Evolutionary conservation across 192 early-diverging fungal genomes (phyloP).

Genomic region (Pecoramyces ruminantium): DNA sequence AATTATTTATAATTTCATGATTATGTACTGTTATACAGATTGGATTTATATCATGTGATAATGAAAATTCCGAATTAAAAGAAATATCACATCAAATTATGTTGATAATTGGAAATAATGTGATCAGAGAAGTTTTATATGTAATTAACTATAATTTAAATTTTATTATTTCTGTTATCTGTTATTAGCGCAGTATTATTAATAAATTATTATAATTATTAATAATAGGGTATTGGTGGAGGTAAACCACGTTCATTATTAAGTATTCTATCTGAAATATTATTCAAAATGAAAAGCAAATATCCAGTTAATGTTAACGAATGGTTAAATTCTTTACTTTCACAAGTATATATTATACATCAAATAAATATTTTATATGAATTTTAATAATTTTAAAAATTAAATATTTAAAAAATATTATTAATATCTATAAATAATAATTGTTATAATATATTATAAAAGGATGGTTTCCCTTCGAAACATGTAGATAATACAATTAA

Average conservation of each 20-base stretch:
- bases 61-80: neutral
- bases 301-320: neutral
- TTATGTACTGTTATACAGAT: no score
- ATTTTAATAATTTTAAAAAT: no score
- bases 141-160: neutral
- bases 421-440: no score
- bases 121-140: neutral
- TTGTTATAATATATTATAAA: neutral
- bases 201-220: neutral
- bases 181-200: no score
- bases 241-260: neutral
- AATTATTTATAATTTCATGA: no score
- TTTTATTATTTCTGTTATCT: no score
- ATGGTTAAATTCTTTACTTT: neutral
- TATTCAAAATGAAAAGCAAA: neutral
- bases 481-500: neutral
- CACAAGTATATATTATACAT: neutral
- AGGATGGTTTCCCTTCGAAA: neutral
- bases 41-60: neutral
- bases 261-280: neutral
- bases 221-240: neutral
- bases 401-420: no score
- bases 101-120: neutral
- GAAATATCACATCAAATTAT: neutral
- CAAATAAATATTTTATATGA: no score